These are phyloP conservation scores for Basipetospora sp. DNA, from an alignment of 2,329 filamentous ascomycete species.

Conservation along the genomic window DNA sequence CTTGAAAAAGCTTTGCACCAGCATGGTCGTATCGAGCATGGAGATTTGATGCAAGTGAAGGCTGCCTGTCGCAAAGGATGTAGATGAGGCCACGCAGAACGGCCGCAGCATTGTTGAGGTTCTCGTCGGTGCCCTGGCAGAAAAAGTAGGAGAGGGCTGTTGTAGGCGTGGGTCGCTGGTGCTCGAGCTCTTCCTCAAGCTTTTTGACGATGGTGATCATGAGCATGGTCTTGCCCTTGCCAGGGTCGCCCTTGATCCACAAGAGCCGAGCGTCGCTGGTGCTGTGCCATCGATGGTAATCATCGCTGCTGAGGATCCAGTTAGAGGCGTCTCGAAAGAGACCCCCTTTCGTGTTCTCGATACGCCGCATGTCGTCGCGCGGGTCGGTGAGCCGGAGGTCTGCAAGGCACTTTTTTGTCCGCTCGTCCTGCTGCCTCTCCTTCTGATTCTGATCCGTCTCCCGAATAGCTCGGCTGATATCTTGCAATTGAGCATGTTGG, in stretches of 20 bases:
- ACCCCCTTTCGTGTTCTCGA: conserved; percentile 13
- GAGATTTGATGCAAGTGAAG: conserved; percentile 20
- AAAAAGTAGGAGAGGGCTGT: conserved; percentile 21
- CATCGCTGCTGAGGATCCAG: conserved; percentile 17
- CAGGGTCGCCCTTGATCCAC: conserved; percentile 24
- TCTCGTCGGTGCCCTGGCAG: conserved; percentile 24
- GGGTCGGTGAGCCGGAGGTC: conserved; percentile 16
- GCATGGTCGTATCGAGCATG: conserved; percentile 17
- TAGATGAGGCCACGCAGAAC: conserved; percentile 30
- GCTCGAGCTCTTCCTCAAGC: conserved; percentile 10
- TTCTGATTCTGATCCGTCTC: background rate
- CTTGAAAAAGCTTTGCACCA: conserved; percentile 24
- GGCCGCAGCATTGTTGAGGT: conserved; percentile 23
- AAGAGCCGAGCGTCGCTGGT: conserved; percentile 13
- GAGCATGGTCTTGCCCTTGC: conserved; percentile 31
- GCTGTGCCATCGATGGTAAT: conserved; percentile 15
- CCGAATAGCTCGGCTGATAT: background rate
- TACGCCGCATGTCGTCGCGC: conserved; percentile 18
- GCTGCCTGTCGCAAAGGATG: conserved; percentile 20
- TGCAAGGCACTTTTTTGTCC: conserved; percentile 2
- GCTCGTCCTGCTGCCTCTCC: background rate
- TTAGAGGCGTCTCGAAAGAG: conserved; percentile 16
- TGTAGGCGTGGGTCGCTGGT: background rate
- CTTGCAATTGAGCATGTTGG: background rate
- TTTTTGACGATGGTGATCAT: conserved; percentile 24